Base-by-base conservation (phyloP, 495 filamentous ascomycete genomes). In the Penicillium paxilli region DNA sequence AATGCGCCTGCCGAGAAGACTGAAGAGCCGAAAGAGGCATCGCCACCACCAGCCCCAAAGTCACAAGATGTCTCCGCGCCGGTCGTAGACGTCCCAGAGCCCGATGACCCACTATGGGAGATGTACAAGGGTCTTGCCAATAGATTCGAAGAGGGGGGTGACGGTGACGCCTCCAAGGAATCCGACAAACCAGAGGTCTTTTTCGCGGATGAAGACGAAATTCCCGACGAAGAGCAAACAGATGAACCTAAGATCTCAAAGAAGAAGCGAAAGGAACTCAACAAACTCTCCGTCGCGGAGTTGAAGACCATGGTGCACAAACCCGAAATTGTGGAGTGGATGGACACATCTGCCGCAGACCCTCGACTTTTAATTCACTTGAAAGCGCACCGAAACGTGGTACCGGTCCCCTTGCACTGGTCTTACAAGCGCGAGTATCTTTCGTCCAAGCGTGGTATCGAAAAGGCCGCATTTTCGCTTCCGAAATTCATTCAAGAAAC, bases 401-500 rank as follows among this genome's bases (percentile, higher is more conserved):
- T 98, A 9, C 94, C 94, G 1, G 94, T 98, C 2, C 94, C 94
- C 6, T 76, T 79, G 20, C 94, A 98, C 65, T 98, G 94, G 94
- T 89, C 88, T 0, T 74, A 98, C 24, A 98, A 98, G 74, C 83
- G 94, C 23, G 94, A 98, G 67, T 98, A 98, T 66, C 81, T 98
- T 4, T 96, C 92, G 2, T 95, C 90, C 33, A 98, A 98, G 64
- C 81, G 94, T 28, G 94, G 94, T 64, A 87, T 98, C 41, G 94
- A 98, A 69, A 98, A 98, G 68, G 80, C 93, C 1, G 86, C 92
- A 1, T 98, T 96, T 65, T 82, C 90, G 25, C 78, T 98, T 14
- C 94, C 94, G 19, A 95, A 96, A 69, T 98, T 97, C 73, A 98
- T 98, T 56, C 89, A 93, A 62, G 94, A 97, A 61, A 98, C 94